A percentile compares a stretch with the other conserved stretches of the same genome.
These are phyloP conservation scores for Naganishia sp. DNA, from an alignment of 1,284 basidiomycete species.

Conservation along the genomic window DNA sequence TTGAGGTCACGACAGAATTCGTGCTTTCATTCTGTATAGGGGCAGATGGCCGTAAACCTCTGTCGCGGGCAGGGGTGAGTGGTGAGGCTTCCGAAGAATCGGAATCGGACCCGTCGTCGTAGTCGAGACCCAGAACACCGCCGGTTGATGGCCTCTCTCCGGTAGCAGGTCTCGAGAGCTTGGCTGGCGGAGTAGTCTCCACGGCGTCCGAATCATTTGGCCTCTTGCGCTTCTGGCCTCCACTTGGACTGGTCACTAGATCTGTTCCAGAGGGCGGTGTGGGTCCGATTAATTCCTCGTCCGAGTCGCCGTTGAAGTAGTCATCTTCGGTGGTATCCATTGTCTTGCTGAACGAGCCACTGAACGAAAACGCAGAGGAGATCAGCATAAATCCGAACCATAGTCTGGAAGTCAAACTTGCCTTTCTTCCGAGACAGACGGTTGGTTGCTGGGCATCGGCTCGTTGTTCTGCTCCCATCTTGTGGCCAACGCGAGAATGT, in stretches of 20 bases:
- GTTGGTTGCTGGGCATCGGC: constrained; percentile 60
- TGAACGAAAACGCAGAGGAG: constrained; percentile 36
- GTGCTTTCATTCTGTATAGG: constrained; percentile 25
- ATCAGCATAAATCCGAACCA: constrained; percentile 12
- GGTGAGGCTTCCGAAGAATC: constrained; percentile 42
- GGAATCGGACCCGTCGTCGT: constrained; percentile 53
- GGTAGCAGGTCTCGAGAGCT: constrained; percentile 3
- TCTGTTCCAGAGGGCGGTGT: constrained; percentile 31
- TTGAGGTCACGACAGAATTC: constrained; percentile 15
- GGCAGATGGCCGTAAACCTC: constrained; percentile 17
- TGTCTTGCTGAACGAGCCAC: constrained; percentile 42
- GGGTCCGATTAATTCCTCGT: constrained; percentile 46
- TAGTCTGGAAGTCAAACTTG: background rate
- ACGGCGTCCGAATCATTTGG: constrained; percentile 31
- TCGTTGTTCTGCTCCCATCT: constrained; percentile 92
- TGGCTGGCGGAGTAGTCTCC: constrained; percentile 29
- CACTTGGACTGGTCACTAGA: constrained; percentile 5
- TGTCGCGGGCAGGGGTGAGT: constrained; percentile 11
- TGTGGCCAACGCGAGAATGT: constrained; percentile 62
- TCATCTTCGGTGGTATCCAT: constrained; percentile 63
- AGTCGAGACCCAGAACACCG: constrained; percentile 46
- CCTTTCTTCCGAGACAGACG: constrained; percentile 26
- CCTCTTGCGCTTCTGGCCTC: constrained; percentile 41
- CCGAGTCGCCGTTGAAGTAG: constrained; percentile 82
- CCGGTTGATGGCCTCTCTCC: constrained; percentile 21